Conservation (phyloP, 2,329 filamentous ascomycete genomes). For the Claviceps pazoutovae region DNA sequence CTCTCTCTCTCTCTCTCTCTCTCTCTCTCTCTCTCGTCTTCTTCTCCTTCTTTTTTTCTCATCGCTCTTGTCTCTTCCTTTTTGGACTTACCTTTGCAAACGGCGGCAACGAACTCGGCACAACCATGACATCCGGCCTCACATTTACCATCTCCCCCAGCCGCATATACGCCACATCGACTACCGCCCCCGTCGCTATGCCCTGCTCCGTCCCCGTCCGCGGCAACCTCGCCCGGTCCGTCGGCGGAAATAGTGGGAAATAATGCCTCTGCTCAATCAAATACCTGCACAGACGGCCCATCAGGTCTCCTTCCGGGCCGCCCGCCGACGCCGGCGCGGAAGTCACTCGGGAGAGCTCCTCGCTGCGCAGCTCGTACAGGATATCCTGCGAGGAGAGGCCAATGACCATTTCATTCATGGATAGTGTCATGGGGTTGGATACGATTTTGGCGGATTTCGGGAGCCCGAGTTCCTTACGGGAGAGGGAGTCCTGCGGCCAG, state of each 20-base stretch:
- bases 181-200: slow-evolving; percentile 55
- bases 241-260: slow-evolving; percentile 76
- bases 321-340: neutral
- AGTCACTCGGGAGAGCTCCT: slow-evolving; percentile 38
- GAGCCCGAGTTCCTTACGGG: slow-evolving; percentile 59
- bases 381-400: slow-evolving; percentile 75
- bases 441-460: slow-evolving; percentile 65
- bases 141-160: slow-evolving; percentile 83
- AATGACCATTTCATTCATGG: slow-evolving; percentile 73
- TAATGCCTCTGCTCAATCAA: slow-evolving; percentile 85
- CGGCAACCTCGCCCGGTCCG: slow-evolving; percentile 51
- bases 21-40: neutral
- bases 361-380: slow-evolving; percentile 64
- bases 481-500: slow-evolving; percentile 58
- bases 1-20: neutral
- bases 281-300: slow-evolving; percentile 60
- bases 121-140: slow-evolving; percentile 68
- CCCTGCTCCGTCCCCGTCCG: slow-evolving; percentile 48
- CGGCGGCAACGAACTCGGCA: slow-evolving; percentile 69
- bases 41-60: neutral
- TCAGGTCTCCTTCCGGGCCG: slow-evolving; percentile 32
- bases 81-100: slow-evolving; percentile 62
- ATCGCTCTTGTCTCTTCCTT: neutral
- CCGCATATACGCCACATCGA: slow-evolving; percentile 76
- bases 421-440: slow-evolving; percentile 81